A percentile compares a stretch with the other conserved stretches of the same genome.
Evolutionary conservation across 2,329 filamentous ascomycete species (phyloP).

Genomic region (Aspergillus sergii): DNA sequence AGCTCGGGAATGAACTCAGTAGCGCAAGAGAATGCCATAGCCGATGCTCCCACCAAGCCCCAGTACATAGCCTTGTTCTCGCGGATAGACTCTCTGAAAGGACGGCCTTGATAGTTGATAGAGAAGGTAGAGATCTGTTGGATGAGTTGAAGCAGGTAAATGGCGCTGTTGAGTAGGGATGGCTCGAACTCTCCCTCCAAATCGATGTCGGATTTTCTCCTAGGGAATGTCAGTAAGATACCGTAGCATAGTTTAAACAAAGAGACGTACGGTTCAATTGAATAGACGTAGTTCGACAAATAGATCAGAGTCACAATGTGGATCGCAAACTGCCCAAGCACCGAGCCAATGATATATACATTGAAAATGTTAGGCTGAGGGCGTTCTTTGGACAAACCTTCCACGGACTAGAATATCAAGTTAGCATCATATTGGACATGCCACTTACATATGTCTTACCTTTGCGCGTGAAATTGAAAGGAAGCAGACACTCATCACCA

Average conservation of each 20-base stretch:
- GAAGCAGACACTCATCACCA: slow-evolving; percentile 99
- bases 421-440: slow-evolving; percentile 16
- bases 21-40: slow-evolving; percentile 88
- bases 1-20: slow-evolving; percentile 95
- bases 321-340: slow-evolving; percentile 94
- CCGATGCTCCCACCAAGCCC: slow-evolving; percentile 87
- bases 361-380: slow-evolving; percentile 99
- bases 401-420: slow-evolving; percentile 65
- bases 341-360: slow-evolving; percentile 96
- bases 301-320: slow-evolving; percentile 95
- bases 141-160: slow-evolving; percentile 96
- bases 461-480: slow-evolving; percentile 96
- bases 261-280: slow-evolving; percentile 74
- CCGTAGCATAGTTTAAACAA: background rate
- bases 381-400: slow-evolving; percentile 92
- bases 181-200: slow-evolving; percentile 94
- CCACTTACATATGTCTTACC: slow-evolving; percentile 43
- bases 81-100: slow-evolving; percentile 92
- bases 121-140: slow-evolving; percentile 99
- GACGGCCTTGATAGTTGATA: slow-evolving; percentile 98
- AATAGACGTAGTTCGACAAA: slow-evolving; percentile 85
- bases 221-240: slow-evolving; percentile 40
- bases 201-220: slow-evolving; percentile 68
- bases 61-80: slow-evolving; percentile 99
- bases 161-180: slow-evolving; percentile 91